phyloP scores from a whole-genome alignment of 257 asterid species.

The Solanum dulcamara region DNA sequence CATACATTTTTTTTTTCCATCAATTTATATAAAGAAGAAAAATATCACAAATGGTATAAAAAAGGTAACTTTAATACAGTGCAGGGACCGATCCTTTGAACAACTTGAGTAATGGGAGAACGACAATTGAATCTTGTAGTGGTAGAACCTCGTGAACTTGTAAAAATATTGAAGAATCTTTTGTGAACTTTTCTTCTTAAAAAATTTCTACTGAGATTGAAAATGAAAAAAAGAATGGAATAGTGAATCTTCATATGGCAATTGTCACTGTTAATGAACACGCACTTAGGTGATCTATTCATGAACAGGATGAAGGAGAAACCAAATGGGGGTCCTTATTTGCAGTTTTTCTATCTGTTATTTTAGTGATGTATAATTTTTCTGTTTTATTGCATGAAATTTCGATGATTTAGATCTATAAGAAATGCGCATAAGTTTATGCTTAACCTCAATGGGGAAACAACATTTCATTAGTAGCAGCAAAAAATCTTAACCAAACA shows the following conservation, averaged over 20 bases:
- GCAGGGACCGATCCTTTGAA: background rate
- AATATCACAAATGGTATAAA: background rate
- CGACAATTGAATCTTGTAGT: background rate
- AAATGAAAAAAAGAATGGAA: background rate
- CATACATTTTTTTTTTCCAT: background rate
- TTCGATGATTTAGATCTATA: background rate
- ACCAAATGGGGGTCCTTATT: background rate
- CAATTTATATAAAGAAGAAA: background rate
- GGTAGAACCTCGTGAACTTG: background rate
- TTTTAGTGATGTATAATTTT: background rate
- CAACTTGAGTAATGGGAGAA: background rate
- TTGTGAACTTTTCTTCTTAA: background rate
- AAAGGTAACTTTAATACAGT: background rate
- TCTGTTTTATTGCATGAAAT: background rate
- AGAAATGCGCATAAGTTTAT: background rate
- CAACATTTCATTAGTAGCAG: background rate
- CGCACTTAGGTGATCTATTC: background rate
- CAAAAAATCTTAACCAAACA: background rate
- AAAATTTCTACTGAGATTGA: background rate
- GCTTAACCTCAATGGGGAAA: background rate
- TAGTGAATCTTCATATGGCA: rapidly evolving
- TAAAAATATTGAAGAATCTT: too few relatives aligned
- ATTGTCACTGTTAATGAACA: background rate
- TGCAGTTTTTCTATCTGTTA: background rate
- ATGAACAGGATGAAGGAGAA: background rate